phyloP scores from a whole-genome alignment of 2,329 filamentous ascomycete species.

The Colletotrichum caudatum region DNA sequence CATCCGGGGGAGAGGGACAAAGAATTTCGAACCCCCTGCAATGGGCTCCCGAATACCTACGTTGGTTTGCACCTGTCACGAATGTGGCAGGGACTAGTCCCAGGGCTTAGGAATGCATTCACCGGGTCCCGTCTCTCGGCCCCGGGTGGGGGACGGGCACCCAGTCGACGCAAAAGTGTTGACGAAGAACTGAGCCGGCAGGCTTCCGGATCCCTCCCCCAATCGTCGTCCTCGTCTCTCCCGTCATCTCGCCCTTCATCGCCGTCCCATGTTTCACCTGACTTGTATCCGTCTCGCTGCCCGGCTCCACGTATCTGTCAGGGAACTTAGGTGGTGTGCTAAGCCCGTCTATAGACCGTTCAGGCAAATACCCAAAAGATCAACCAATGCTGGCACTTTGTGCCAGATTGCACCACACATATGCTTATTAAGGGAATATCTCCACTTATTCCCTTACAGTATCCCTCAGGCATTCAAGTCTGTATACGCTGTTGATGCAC shows the following conservation, averaged over 20 bases:
- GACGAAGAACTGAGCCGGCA: neutral
- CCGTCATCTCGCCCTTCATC: neutral
- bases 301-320: neutral
- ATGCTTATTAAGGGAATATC: too few relatives aligned
- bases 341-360: too few relatives aligned
- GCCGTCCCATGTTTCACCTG: neutral
- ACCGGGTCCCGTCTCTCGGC: neutral
- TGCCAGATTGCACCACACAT: too few relatives aligned
- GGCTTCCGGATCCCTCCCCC: too few relatives aligned
- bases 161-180: neutral
- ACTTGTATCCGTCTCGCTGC: neutral
- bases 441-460: too few relatives aligned
- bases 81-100: neutral
- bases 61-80: neutral
- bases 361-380: too few relatives aligned
- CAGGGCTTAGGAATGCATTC: neutral
- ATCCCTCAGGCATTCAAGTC: neutral
- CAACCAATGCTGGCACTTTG: too few relatives aligned
- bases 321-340: too few relatives aligned
- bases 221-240: neutral
- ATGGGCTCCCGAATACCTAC: neutral
- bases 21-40: neutral
- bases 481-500: neutral
- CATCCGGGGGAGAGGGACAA: neutral
- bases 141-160: neutral